Evolutionary conservation across 495 filamentous ascomycete species (phyloP), one percentile per base, ranked within the genome.

Genomic region (Penicillium nucicola): DNA sequence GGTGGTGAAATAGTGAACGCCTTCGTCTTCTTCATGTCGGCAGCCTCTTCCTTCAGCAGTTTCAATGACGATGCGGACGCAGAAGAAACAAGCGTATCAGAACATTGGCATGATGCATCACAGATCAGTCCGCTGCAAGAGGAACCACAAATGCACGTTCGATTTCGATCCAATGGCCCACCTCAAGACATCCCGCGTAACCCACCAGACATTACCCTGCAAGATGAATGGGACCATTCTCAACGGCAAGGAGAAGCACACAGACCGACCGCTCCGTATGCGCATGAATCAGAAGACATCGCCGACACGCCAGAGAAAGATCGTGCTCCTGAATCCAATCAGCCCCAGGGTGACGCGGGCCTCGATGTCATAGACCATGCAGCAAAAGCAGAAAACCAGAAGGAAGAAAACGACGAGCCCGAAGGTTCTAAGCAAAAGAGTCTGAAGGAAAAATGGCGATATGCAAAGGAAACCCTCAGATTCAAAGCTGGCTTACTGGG

Each of bases 271-370:
- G 46, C 28, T 20, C 58, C 58, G 2, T 61, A 57, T 20, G 31
- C 42, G 17, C 58, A 61, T 20, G 58, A 50, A 10, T 20, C 50
- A 2, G 42, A 25, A 3, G 58, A 61, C 43, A 54, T 61, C 12
- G 31, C 58, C 4, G 58, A 61, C 28, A 49, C 42, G 2, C 42
- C 54, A 3, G n/a, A 43, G 47, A 34, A 36, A 30, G 42, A 58
- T 40, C 52, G 56, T 1, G 48, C 52, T 23, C 22, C 28, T 12
- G 25, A 40, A 10, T 13, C 49, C 13, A 17, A 35, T 3, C 46
- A 46, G 12, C 12, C 17, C 0, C 36, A 52, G 5, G 23, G 41
- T 18, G 23, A 13, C 15, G 11, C 15, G 15, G 46, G 46, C 1
- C n/a, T 48, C 19, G 37, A 48, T 1, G 31, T 11, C 28, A 31